Base-by-base conservation (phyloP, 2,329 filamentous ascomycete genomes). In the Arthrinium phaeospermum region DNA sequence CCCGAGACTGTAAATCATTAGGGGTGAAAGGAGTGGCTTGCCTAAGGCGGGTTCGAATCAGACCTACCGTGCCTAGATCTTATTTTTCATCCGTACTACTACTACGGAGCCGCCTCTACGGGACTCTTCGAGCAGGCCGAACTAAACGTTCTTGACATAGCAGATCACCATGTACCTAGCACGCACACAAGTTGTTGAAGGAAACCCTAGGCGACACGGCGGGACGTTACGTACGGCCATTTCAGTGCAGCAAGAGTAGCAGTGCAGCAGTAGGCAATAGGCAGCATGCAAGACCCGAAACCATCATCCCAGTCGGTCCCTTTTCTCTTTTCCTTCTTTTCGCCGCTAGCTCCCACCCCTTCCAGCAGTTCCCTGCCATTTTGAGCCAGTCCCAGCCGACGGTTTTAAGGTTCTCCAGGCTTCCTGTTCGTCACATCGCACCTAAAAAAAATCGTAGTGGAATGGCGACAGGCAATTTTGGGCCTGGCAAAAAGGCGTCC, bases 351-450 rank as follows among this genome's bases (percentile, higher is more conserved):
- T 64, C 57, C 57, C 57, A 64, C 30, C 57, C 57, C 22, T 41
- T 64, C 57, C 57, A 64, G 57, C 57, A 41, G 34, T 41, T 41
- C 57, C 57, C 34, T 64, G 57, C 57, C 57, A 64, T 64, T 41
- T 64, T 4, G 34, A 64, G 57, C 57, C 57, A 37, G 34, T 64
- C 67, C 67, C 67, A 69, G 67, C 45, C 67, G 67, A 49, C 67
- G 34, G 67, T 22, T 69, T 69, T 69, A 69, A 69, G 67, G 67
- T 69, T 69, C 67, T 69, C 47, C 67, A 69, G 57, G 57, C 57
- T 64, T 64, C 57, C 57, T 64, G 57, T 41, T 64, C 57, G 57
- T 64, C 57, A 41, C 57, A 64, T 34, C 37, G 57, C 57, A 64
- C 57, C 57, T 64, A 64, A 64, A 41, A 41, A 41, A 16, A 22